Conservation (phyloP, 2,329 filamentous ascomycete species). For the Lojkania enalia region DNA sequence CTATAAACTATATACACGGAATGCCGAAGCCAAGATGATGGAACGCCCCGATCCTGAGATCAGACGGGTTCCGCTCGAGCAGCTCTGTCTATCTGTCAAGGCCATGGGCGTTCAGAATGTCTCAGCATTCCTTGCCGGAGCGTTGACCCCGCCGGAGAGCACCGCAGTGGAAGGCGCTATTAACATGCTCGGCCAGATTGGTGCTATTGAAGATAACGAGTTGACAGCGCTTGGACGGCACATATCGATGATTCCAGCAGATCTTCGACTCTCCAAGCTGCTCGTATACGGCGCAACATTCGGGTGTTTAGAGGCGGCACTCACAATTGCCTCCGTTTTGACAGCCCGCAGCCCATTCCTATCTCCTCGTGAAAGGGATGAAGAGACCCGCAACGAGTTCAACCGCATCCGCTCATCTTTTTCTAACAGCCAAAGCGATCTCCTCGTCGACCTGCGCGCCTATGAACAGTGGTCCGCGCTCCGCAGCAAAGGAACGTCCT, state of each 20-base stretch:
- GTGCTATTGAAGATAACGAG: slow-evolving; percentile 81
- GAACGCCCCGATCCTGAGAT: slow-evolving; percentile 93
- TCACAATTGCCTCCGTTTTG: slow-evolving; percentile 90
- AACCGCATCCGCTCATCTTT: slow-evolving; percentile 77
- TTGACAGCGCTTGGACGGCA: slow-evolving; percentile 90
- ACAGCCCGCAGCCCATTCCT: slow-evolving; percentile 87
- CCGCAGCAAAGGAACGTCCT: slow-evolving; percentile 57
- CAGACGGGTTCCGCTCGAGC: slow-evolving; percentile 86
- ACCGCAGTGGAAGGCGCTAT: slow-evolving; percentile 86
- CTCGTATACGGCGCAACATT: slow-evolving; percentile 96
- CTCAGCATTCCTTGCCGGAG: slow-evolving; percentile 76
- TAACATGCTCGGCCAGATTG: slow-evolving; percentile 77
- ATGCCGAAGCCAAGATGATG: slow-evolving; percentile 81
- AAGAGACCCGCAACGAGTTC: slow-evolving; percentile 80
- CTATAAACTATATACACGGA: slow-evolving; percentile 92
- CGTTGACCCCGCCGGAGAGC: slow-evolving; percentile 84
- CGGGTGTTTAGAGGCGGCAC: slow-evolving; percentile 82
- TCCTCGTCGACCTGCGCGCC: slow-evolving; percentile 83
- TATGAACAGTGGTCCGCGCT: slow-evolving; percentile 81
- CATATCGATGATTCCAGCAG: slow-evolving; percentile 91
- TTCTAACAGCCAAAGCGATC: slow-evolving; percentile 76
- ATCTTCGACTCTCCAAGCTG: slow-evolving; percentile 88
- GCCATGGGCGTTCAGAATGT: slow-evolving; percentile 92
- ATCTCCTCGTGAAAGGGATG: slow-evolving; percentile 79
- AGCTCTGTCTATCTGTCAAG: slow-evolving; percentile 90